These are phyloP conservation scores for Tricholoma matsutake DNA, from an alignment of 768 basidiomycete genomes.

Conservation along the genomic window DNA sequence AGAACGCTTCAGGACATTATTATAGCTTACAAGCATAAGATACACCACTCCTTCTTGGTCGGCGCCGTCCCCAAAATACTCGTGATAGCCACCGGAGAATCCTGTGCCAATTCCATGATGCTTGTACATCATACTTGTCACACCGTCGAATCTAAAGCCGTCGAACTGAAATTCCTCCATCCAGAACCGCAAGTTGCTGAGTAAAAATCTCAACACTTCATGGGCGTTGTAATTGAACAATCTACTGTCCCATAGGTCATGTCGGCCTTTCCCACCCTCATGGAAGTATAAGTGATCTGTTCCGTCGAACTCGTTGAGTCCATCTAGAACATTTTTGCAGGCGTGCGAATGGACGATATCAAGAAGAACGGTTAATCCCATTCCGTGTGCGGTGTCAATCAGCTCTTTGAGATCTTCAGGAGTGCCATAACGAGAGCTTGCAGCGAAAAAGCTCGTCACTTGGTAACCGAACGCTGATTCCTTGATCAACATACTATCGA, in stretches of 20 bases:
- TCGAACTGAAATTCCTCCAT: slow-evolving; percentile 96
- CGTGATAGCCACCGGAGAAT: slow-evolving; percentile 97
- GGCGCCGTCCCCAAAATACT: slow-evolving; percentile 87
- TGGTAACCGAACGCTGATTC: slow-evolving; percentile 94
- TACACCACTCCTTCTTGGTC: slow-evolving; percentile 92
- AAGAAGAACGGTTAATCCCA: slow-evolving; percentile 90
- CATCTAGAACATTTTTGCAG: slow-evolving; percentile 95
- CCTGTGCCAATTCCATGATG: slow-evolving; percentile 98
- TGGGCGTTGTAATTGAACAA: slow-evolving; percentile 96
- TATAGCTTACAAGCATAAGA: slow-evolving; percentile 83
- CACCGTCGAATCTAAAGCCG: slow-evolving; percentile 98
- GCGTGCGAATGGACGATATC: slow-evolving; percentile 99
- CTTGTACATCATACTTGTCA: slow-evolving; percentile 99
- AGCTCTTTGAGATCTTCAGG: slow-evolving; percentile 96
- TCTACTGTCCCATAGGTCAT: slow-evolving; percentile 97
- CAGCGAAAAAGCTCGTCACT: slow-evolving; percentile 95
- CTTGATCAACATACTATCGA: slow-evolving; percentile 8
- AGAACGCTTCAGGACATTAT: neutral
- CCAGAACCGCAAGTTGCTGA: slow-evolving; percentile 94
- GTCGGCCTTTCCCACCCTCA: slow-evolving; percentile 83
- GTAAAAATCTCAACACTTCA: slow-evolving; percentile 91
- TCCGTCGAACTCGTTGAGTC: slow-evolving; percentile 95
- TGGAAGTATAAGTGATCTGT: slow-evolving; percentile 98
- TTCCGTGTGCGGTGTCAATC: slow-evolving; percentile 89
- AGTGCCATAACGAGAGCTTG: slow-evolving; percentile 91